Base-by-base conservation (phyloP, 1,284 basidiomycete species). In the Ustilago loliicola region DNA sequence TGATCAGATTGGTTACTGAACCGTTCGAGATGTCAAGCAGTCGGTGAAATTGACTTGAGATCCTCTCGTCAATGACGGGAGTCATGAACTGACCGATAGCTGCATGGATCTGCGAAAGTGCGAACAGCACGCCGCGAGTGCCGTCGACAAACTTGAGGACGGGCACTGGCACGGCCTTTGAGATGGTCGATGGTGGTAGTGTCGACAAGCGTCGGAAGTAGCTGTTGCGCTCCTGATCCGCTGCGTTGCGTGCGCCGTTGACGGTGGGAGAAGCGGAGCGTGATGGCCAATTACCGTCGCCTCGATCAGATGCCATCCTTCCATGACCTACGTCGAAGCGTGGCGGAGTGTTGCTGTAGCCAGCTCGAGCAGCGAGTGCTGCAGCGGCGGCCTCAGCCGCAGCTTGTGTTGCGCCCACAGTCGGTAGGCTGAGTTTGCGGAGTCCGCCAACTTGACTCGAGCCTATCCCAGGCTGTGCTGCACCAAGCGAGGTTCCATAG, bases 51-150 rank as follows among this genome's bases (percentile, higher is more conserved):
- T 79, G 81, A 13, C 71, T 63, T 29, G 78, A 13, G 36, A 97
- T 86, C n/a, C 94, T 91, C 71, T 96, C 94, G 82, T 96, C 93
- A 60, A 92, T 91, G 25, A 93, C 93, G 78, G 94, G 93, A 17
- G 92, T 90, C 56, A 93, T 92, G 87, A 96, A 97, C 82, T 97
- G 94, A 66, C 94, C 91, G 29, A 99, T 88, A 0, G 94, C 92
- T 71, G 94, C 91, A 84, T 98, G 93, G 32, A 98, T 91, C 87
- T 98, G 96, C 32, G 94, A 94, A 63, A 96, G 89, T 1, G 95
- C 93, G 85, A 98, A 99, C 23, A 98, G 90, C 52, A 99, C 91
- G 15, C 94, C 95, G 30, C 96, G 92, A 53, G 94, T 92, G 6
- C 93, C 92, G 83, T 99, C 95, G 58, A 96, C 90, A 36, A 96